Percentiles rank a stretch among this genome's conserved stretches.
Evolutionary conservation across 495 filamentous ascomycete species (phyloP).

Genomic region (Entonaema liquescens): DNA sequence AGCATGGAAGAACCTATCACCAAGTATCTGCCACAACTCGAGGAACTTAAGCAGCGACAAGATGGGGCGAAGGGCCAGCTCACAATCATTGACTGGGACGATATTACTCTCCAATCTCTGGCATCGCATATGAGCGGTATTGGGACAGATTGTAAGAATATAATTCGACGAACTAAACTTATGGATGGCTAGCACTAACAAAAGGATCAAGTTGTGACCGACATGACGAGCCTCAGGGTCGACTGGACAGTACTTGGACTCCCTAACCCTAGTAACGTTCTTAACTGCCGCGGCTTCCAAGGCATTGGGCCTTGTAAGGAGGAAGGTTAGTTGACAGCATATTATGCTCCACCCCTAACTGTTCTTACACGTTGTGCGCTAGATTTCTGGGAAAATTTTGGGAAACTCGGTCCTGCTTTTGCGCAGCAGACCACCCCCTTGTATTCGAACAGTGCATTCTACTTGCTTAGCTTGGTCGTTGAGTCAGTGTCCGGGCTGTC

Average conservation of each 20-base stretch:
- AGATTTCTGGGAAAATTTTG: not conserved
- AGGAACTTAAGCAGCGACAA: constrained; percentile 20
- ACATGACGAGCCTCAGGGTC: constrained; percentile 30
- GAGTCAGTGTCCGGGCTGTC: not conserved
- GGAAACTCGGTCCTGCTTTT: not conserved
- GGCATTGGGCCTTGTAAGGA: not conserved
- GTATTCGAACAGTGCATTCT: not conserved
- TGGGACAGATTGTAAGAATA: constrained; percentile 22
- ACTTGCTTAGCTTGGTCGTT: not conserved
- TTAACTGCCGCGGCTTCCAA: not conserved
- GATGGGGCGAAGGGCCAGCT: constrained; percentile 14
- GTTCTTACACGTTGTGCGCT: not conserved
- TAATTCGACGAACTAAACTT: not conserved
- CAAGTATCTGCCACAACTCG: constrained; percentile 51
- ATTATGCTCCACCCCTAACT: not conserved
- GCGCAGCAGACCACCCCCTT: not conserved
- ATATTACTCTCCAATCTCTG: constrained; percentile 58
- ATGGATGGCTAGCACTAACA: not conserved
- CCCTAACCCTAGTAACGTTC: constrained; percentile 10
- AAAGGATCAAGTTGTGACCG: constrained; percentile 27
- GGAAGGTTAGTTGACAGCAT: not conserved
- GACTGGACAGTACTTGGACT: constrained; percentile 40
- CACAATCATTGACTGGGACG: constrained; percentile 54
- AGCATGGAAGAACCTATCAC: constrained; percentile 55
- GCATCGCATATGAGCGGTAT: constrained; percentile 57